Base-by-base conservation (phyloP, 352 stramenopile genomes). In the Globisporangium paddicum region DNA sequence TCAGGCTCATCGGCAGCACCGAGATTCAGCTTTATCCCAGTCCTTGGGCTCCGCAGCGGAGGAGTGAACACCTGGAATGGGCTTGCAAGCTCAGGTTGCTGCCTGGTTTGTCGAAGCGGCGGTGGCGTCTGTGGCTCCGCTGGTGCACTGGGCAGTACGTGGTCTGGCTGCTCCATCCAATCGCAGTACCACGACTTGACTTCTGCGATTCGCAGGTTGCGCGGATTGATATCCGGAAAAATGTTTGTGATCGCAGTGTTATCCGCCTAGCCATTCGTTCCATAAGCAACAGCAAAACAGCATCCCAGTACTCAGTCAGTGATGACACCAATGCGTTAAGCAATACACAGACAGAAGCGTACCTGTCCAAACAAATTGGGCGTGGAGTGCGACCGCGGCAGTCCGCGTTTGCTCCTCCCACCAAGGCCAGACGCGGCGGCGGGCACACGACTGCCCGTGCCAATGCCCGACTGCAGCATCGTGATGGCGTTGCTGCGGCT, bases 191-290 rank as follows among this genome's bases (percentile, higher is more conserved):
- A 94, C 8, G 77, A 87, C n/a, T 79, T 82, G 0, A 94, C 82
- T 62, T 94, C 85, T 25, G 80, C 83, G 54, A 94, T 79, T n/a
- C 85, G 70, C 50, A 94, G 63, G 32, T 89, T 75, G n/a, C 82
- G 74, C 23, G 84, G 82, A 49, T 88, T 88, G 23, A 94, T 69
- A 62, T 94, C 85, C 0, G 81, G 81, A 46, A 94, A 94, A 18
- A 94, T 90, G 19, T 82, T 79, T 34, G 73, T 62, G 60, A 87
- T 86, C 38, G 79, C 64, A 23, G 74, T 52, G 28, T 87, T 68
- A 19, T 89, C 77, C 1, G 57, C 32, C 67, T 88, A 30, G 8
- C 11, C 16, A 40, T 26, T 53, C 3, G 26, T 26, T 38, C 1
- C 47, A 40, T 18, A 47, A 26, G 18, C 38, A 13, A 26, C n/a